phyloP scores from a whole-genome alignment of 306 rosid genomes.

The Acacia crassicarpa region DNA sequence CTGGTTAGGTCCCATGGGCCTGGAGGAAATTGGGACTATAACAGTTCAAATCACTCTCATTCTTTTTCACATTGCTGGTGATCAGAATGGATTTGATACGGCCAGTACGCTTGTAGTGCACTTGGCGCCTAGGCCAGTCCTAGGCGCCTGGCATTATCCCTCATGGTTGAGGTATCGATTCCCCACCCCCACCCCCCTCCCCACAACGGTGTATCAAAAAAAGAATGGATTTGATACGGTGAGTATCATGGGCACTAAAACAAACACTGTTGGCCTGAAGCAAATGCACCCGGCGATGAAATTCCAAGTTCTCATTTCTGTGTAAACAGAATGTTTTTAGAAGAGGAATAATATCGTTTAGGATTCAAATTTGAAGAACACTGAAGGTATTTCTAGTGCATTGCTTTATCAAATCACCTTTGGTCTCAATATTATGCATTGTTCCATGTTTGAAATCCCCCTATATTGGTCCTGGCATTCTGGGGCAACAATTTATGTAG shows the following conservation, averaged over 20 bases:
- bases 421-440: not conserved
- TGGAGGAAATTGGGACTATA: not conserved
- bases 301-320: not conserved
- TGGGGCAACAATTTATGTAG: not conserved
- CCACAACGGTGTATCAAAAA: too few relatives aligned
- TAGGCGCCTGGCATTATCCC: too few relatives aligned
- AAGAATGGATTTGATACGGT: not conserved
- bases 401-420: not conserved
- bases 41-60: not conserved
- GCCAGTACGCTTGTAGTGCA: too few relatives aligned
- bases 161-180: too few relatives aligned
- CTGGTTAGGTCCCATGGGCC: not conserved
- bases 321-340: not conserved
- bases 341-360: too few relatives aligned
- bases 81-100: not conserved
- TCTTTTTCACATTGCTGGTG: not conserved
- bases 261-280: not conserved
- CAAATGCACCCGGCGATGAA: not conserved
- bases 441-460: not conserved
- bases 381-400: not conserved
- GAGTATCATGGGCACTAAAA: too few relatives aligned
- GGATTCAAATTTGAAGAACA: too few relatives aligned
- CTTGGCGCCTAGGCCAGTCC: too few relatives aligned
- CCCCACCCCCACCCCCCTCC: too few relatives aligned
- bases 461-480: not conserved